phyloP scores from a whole-genome alignment of 2,329 filamentous ascomycete species.

The Fusarium sp. region DNA sequence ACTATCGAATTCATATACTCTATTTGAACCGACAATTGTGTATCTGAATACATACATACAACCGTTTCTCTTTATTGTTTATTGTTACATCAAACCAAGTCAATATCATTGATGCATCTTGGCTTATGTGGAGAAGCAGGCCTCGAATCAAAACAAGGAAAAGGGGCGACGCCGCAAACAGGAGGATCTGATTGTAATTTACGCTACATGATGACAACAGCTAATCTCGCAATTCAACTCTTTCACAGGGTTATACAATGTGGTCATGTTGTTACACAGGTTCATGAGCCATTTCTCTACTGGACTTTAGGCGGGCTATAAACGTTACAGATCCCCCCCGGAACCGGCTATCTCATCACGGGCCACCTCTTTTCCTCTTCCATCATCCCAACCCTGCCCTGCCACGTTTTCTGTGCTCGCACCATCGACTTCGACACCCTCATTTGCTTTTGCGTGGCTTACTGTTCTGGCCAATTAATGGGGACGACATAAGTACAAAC shows the following conservation, averaged over 20 bases:
- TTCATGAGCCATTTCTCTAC: neutral
- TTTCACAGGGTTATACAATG: neutral
- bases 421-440: neutral
- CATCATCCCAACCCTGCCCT: slow-evolving; percentile 36
- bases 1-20: neutral
- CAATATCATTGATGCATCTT: slow-evolving; percentile 7
- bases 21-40: neutral
- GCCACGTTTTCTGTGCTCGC: slow-evolving; percentile 46
- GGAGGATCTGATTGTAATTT: slow-evolving; percentile 16
- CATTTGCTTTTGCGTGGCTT: slow-evolving; percentile 10
- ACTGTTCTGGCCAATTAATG: neutral
- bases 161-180: slow-evolving; percentile 17
- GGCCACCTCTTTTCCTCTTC: slow-evolving; percentile 33
- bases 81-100: slow-evolving; percentile 1
- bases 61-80: neutral
- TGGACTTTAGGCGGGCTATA: neutral
- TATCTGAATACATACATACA: neutral
- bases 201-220: slow-evolving; percentile 9
- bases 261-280: slow-evolving; percentile 8
- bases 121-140: slow-evolving; percentile 17
- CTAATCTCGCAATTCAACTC: neutral
- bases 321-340: slow-evolving; percentile 29
- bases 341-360: slow-evolving; percentile 37
- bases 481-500: neutral
- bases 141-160: slow-evolving; percentile 24